phyloP scores from a whole-genome alignment of 805 yeast species.

The Yamadazyma akitaensis region DNA sequence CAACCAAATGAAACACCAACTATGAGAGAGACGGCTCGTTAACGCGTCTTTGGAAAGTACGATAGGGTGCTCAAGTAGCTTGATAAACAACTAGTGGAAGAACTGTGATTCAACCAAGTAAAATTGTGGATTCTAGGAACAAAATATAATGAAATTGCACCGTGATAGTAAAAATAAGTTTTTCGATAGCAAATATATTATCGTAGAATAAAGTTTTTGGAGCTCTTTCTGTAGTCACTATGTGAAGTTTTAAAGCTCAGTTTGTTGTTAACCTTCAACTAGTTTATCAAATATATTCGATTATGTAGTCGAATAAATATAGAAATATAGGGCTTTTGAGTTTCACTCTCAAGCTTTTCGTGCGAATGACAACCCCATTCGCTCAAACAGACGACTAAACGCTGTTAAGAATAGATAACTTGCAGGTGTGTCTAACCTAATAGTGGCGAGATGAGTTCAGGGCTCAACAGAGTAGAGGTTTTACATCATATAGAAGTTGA shows the following conservation, averaged over 20 bases:
- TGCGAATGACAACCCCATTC: constrained; percentile 1
- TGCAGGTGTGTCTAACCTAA: not conserved
- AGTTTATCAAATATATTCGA: not conserved
- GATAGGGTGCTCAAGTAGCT: not conserved
- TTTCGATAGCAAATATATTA: no score
- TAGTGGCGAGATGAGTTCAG: not conserved
- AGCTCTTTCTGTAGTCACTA: no score
- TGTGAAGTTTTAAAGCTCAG: not conserved
- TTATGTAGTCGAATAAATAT: not conserved
- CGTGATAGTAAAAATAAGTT: not conserved
- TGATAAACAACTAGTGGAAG: not conserved
- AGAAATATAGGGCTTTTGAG: not conserved
- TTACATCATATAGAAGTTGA: no score
- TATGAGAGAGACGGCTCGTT: not conserved
- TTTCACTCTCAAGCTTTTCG: not conserved
- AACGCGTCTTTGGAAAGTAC: not conserved
- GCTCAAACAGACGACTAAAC: not conserved
- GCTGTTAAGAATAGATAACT: not conserved
- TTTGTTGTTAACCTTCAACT: not conserved
- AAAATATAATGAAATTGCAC: not conserved
- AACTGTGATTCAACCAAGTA: not conserved
- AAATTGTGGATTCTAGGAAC: not conserved
- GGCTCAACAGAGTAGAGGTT: not conserved
- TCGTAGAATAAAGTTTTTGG: not conserved
- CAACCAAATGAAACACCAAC: constrained; percentile 1